Percentiles rank a stretch among this genome's conserved stretches.
phyloP scores from a whole-genome alignment of 2,329 filamentous ascomycete species.

The Stenocarpella maydis region DNA sequence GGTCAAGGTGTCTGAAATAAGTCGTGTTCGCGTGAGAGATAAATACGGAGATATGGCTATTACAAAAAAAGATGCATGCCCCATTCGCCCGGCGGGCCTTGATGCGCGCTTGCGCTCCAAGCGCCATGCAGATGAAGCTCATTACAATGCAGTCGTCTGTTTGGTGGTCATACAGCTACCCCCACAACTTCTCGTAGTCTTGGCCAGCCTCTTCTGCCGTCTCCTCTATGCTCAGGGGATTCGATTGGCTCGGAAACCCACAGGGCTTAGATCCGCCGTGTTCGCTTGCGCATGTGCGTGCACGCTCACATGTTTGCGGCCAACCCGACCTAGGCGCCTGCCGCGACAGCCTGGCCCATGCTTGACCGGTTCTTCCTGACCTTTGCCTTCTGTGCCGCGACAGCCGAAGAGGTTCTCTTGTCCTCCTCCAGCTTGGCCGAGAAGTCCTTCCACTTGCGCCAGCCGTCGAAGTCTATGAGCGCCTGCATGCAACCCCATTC shows the following conservation, averaged over 20 bases:
- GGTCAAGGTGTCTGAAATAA: background rate
- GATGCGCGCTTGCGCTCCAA: background rate
- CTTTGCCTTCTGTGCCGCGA: slow-evolving; percentile 31
- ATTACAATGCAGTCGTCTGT: slow-evolving; percentile 14
- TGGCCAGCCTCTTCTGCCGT: background rate
- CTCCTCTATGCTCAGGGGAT: background rate
- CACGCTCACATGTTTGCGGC: background rate
- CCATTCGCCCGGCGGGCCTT: background rate
- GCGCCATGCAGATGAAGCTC: slow-evolving; percentile 16
- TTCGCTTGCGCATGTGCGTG: background rate
- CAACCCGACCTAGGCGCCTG: slow-evolving; percentile 22
- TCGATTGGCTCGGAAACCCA: background rate
- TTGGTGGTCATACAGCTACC: background rate
- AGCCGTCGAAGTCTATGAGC: slow-evolving; percentile 97
- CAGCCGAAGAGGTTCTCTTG: slow-evolving; percentile 18
- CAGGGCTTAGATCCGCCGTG: background rate
- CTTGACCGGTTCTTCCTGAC: slow-evolving; percentile 34
- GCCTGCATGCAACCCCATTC: slow-evolving; percentile 99
- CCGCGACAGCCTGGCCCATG: slow-evolving; percentile 30
- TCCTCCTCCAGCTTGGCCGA: slow-evolving; percentile 50
- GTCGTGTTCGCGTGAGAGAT: slow-evolving; percentile 23
- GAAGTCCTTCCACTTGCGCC: slow-evolving; percentile 96
- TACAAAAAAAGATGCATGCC: slow-evolving; percentile 9
- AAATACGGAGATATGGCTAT: slow-evolving; percentile 5
- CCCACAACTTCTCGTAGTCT: background rate